A percentile compares a stretch with the other conserved stretches of the same genome.
phyloP scores from a whole-genome alignment of 1,284 basidiomycete species.

The Naganishia cerealis region DNA sequence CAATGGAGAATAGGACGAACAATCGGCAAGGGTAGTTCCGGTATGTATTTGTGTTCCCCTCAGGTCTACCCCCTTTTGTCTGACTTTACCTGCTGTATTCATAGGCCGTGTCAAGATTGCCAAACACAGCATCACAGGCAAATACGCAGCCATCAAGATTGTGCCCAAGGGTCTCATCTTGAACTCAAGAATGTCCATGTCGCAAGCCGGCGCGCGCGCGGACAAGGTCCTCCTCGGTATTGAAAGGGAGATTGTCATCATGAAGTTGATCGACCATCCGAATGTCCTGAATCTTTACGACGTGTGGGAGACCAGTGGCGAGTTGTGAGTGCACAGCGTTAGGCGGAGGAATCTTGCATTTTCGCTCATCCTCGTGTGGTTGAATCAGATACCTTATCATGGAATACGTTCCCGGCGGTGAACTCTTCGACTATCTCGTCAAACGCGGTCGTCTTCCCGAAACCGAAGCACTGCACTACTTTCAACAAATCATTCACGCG shows the following conservation, averaged over 20 bases:
- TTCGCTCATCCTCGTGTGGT: constrained; percentile 7
- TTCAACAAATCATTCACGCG: constrained; percentile 90
- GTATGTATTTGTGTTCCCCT: constrained; percentile 56
- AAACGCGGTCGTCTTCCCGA: constrained; percentile 72
- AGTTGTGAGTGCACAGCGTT: constrained; percentile 62
- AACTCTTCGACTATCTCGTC: constrained; percentile 91
- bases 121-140: constrained; percentile 77
- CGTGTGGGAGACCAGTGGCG: constrained; percentile 90
- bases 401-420: constrained; percentile 93
- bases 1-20: constrained; percentile 91
- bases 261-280: constrained; percentile 96
- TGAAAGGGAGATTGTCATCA: constrained; percentile 94
- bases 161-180: constrained; percentile 76
- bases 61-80: background rate
- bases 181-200: constrained; percentile 67
- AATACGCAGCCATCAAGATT: constrained; percentile 93
- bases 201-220: constrained; percentile 60
- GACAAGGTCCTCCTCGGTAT: constrained; percentile 84
- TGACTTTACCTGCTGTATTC: background rate
- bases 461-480: constrained; percentile 79
- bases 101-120: constrained; percentile 86
- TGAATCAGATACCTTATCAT: constrained; percentile 73
- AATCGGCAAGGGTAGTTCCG: constrained; percentile 86
- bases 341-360: background rate
- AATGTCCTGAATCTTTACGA: constrained; percentile 92